Base-by-base conservation (phyloP, 2,329 filamentous ascomycete genomes). In the Exophiala sp. region DNA sequence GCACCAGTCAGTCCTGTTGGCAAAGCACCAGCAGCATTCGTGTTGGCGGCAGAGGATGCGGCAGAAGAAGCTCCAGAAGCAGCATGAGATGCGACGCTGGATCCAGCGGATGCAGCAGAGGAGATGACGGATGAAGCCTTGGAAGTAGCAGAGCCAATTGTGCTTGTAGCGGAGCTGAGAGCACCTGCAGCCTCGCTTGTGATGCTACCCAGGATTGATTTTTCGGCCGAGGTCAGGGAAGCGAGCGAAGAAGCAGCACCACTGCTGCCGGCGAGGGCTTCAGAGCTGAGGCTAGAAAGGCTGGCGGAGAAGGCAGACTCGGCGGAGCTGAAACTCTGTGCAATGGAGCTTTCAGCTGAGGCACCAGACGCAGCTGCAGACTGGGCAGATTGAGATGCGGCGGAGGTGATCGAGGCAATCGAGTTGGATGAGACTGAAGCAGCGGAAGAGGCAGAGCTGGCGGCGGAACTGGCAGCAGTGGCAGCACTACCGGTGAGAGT, bases 221-320 rank as follows among this genome's bases (percentile, higher is more conserved):
- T 51, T 12, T 52, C 50, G 36, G 47, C 46, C 6, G 55, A 49
- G 36, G 41, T 58, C 39, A 61, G 43, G 8, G 55, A 55, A 9
- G 46, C 42, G 39, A 57, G 24, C 24, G 49, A 54, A 9, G 55
- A 50, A 14, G 54, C 49, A 5, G 58, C 55, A 21, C 49, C 55
- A 34, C 49, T 50, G 24, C 44, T 48, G 21, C 45, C 46, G 12
- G 49, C 50, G 33, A 55, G 49, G 39, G 50, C 56, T 14, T 51
- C 58, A 11, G 52, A 58, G 32, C 52, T 58, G 9, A 58, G 53
- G 18, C 51, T 52, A 11, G 52, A 45, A n/a, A 54, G 47, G 35
- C 38, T 61, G 42, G 39, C 46, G 20, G 51, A 51, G 32, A 59
- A 44, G 11, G 47, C 52, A 16, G 50, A 51, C 9, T 51, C 46